Evolutionary conservation across 192 early-diverging fungal species (phyloP), one percentile per base, ranked within the genome.

Genomic region (Gigaspora rosea): DNA sequence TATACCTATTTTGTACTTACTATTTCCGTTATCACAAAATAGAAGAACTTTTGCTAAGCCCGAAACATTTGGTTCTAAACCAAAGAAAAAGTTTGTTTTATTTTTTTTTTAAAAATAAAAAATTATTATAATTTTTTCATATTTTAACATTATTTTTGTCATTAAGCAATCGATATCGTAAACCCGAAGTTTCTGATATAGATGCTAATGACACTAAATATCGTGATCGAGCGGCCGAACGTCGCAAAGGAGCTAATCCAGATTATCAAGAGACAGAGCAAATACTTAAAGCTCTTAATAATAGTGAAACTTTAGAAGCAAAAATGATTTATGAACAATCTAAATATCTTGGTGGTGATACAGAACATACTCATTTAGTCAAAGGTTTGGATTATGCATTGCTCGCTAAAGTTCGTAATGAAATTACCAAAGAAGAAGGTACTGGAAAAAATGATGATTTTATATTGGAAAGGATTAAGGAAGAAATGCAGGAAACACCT

Each of bases 191-290:
- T 47, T 78, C 81, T 50, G 81, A 80, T n/a, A 75, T 67, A 7
- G 51, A 73, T 15, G 73, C 78, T 15, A 65, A 67, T 3, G 73
- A 75, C 35, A 77, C 78, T 22, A 77, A 84, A n/a, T 97, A 96
- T 79, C 93, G 96, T 51, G 96, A 98, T 79, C 85, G 96, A 36
- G 96, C 96, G n/a, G 93, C 91, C 1, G 96, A 98, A 83, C 90
- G 96, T 50, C 86, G 96, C 10, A 81, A 90, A 70, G 91, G 88
- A 32, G 81, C 80, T 52, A 93, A 92, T 78, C 88, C 86, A 13
- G 89, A 91, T 66, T 93, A 87, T 82, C 85, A 73, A 67, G 89
- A 86, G 74, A 90, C 86, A 18, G 91, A 90, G 51, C 78, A 89
- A 51, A 89, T 94, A 62, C 76, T 88, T 32, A 67, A 80, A 36